Evolutionary conservation across 176 grass and related monocot genomes (phyloP), one percentile per base, ranked within the genome.

Genomic region (Bromus sterilis): DNA sequence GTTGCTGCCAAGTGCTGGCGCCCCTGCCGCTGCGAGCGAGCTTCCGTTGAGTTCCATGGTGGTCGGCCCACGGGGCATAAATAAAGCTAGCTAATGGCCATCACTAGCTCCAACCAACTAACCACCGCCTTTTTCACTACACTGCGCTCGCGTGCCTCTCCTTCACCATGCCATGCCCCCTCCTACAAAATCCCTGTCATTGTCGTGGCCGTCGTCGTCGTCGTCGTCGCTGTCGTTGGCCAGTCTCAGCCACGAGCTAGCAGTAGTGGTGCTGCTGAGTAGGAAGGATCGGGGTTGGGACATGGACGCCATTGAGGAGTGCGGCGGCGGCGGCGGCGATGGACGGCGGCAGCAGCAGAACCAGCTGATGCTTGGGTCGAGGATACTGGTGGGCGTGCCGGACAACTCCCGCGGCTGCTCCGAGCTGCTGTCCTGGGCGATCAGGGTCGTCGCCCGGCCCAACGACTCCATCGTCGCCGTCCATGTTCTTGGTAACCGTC

Each of bases 371-470:
- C 34, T 43, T 0, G 76, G 86, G 40, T 82, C 80, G 29, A 93
- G 91, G 86, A 90, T 99, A 71, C 80, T 95, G 35, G 82, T 99
- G 32, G 96, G 96, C 46, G 71, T 99, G 66, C 84, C 91, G 21
- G 80, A 91, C 55, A 84, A 88, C 68, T 90, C 86, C n/a, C 57
- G 81, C 23, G 87, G 83, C 0, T 91, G 93, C 84, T 82, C 76
- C 0, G 93, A 95, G 87, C 93, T 99, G 66, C 89, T 99, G 5
- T 93, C 96, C 12, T 99, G 92, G 96, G 86, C 90, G 46, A 87
- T 99, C 68, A 70, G 79, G 72, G 67, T 87, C 75, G 82, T 88
- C 56, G 90, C 89, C 10, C 88, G 46, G 56, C 82, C 96, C 60
- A 89, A 76, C n/a, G 96, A 99, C 37, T 91, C 90, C 26, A 67